Evolutionary conservation across 163 green algal genomes (phyloP), one percentile per base, ranked within the genome.

Genomic region (Scenedesmus sp.): DNA sequence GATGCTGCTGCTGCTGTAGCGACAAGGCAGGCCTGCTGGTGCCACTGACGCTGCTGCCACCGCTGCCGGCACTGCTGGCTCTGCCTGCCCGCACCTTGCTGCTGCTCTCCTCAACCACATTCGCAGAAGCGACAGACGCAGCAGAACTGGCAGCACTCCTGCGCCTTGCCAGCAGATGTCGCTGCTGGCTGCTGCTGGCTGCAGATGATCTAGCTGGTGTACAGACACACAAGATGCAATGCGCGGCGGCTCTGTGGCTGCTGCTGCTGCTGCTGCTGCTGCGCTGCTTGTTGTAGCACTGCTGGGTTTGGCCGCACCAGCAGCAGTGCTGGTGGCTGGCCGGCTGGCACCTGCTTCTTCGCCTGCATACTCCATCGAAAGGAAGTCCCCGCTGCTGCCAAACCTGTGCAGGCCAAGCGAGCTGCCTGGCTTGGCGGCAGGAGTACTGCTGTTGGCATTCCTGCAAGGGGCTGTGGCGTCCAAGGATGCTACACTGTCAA

Each of bases 1-100:
- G n/a, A n/a, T 53, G 81, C 46, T 72, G 53, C 83, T 72, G 53
- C 83, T 70, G 53, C 53, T 51, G 83, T 22, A 56, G 79, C 37
- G 26, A 43, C 79, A 85, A 37, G 44, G 43, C 43, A 37, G 43
- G 79, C 9, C 83, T 46, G 83, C 83, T 65, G 81, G 10, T 30
- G 42, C 40, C 79, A 1, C 1, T 76, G 4, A 40, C 43, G 79
- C 79, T 82, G 73, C 15, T 13, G 6, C 0, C 35, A n/a, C 83
- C 6, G 40, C 18, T 53, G 46, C 35, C 43, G n/a, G 18, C 73
- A 49, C 81, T 72, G 3, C 44, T 68, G 24, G 30, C n/a, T 2
- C 2, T 84, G 78, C 79, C 65, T 37, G 65, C 65, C 65, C 0
- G 65, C 65, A 76, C 30, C 65, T 40, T 76, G 65, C 30, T 76